phyloP scores from a whole-genome alignment of 495 filamentous ascomycete species.

The Beverwykella pulmonaria region DNA sequence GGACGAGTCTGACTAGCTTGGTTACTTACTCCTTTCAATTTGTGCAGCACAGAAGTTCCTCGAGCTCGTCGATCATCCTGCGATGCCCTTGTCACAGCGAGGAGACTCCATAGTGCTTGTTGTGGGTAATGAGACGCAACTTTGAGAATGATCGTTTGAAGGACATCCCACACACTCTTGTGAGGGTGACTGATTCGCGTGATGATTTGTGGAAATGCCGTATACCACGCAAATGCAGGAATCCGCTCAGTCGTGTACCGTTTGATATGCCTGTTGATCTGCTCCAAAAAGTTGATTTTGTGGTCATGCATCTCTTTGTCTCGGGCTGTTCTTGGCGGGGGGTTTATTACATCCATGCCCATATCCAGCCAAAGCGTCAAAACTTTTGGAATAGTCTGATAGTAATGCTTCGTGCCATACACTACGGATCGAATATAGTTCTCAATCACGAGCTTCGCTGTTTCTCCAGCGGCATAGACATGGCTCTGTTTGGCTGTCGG shows the following conservation, averaged over 20 bases:
- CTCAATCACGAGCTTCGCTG: conserved; percentile 84
- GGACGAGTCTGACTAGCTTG: conserved; percentile 11
- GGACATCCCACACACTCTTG: conserved; percentile 67
- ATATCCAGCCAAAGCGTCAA: conserved; percentile 94
- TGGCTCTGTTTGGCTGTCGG: conserved; percentile 65
- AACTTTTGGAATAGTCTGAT: conserved; percentile 86
- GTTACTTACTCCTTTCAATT: conserved; percentile 46
- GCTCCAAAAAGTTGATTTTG: conserved; percentile 66
- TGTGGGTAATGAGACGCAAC: conserved; percentile 78
- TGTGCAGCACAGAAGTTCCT: conserved; percentile 52
- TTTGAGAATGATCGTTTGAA: conserved; percentile 78
- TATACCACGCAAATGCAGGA: conserved; percentile 89
- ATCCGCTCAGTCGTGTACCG: conserved; percentile 70
- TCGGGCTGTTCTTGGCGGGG: conserved; percentile 32
- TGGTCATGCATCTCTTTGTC: conserved; percentile 53
- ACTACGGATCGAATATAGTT: conserved; percentile 86
- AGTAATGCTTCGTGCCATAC: conserved; percentile 91
- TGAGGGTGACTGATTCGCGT: conserved; percentile 89
- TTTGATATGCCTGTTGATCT: conserved; percentile 69
- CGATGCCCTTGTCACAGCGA: conserved; percentile 71
- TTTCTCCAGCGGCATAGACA: conserved; percentile 71
- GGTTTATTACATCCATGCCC: conserved; percentile 69
- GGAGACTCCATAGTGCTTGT: conserved; percentile 90
- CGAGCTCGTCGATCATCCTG: conserved; percentile 56
- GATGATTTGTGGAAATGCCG: conserved; percentile 87